A percentile compares a stretch with the other conserved stretches of the same genome.
Evolutionary conservation across 2,329 filamentous ascomycete genomes (phyloP).

Genomic region (Trichoderma brevicompactum): DNA sequence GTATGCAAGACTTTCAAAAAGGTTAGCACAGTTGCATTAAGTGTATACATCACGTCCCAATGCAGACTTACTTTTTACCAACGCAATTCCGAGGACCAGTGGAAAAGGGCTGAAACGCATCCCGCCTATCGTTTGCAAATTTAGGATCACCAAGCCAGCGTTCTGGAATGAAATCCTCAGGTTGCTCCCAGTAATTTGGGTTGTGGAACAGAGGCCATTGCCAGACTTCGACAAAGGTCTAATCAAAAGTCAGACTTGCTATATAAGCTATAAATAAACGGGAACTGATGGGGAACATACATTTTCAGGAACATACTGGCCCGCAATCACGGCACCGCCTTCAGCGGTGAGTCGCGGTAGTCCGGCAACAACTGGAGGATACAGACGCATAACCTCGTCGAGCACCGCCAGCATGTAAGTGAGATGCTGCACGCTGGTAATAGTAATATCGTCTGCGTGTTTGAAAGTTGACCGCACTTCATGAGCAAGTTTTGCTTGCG

Average conservation of each 20-base stretch:
- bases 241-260: neutral
- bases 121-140: slow-evolving; percentile 35
- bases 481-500: slow-evolving; percentile 39
- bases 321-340: slow-evolving; percentile 39
- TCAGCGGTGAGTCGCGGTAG: slow-evolving; percentile 41
- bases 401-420: slow-evolving; percentile 56
- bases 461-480: slow-evolving; percentile 39
- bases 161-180: slow-evolving; percentile 45
- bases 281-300: slow-evolving; percentile 32
- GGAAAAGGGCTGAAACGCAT: slow-evolving; percentile 39
- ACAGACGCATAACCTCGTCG: slow-evolving; percentile 53
- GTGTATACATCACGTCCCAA: too few species aligned
- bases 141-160: slow-evolving; percentile 40
- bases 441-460: slow-evolving; percentile 28
- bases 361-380: slow-evolving; percentile 48
- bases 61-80: slow-evolving; percentile 38
- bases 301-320: slow-evolving; percentile 40
- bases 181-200: slow-evolving; percentile 39
- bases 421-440: slow-evolving; percentile 28
- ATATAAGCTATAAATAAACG: neutral
- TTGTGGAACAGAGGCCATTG: slow-evolving; percentile 43
- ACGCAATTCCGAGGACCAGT: slow-evolving; percentile 40
- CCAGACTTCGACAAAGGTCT: slow-evolving; percentile 43
- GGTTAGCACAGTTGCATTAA: neutral
- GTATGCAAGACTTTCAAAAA: slow-evolving; percentile 37